A percentile compares a stretch with the other conserved stretches of the same genome.
phyloP scores from a whole-genome alignment of 1,284 basidiomycete species.

The Melampsora americana region DNA sequence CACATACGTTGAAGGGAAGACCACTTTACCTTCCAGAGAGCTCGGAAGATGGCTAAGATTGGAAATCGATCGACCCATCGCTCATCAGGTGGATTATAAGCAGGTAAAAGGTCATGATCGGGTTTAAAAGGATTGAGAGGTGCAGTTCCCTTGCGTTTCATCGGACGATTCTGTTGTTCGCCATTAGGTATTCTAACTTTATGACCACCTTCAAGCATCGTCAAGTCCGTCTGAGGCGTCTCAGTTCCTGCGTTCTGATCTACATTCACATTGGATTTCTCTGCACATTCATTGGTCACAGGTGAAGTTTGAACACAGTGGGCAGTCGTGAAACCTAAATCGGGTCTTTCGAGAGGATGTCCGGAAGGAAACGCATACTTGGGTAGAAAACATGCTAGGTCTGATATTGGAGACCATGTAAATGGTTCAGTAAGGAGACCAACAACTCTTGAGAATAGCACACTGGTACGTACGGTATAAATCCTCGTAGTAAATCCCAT shows the following conservation, averaged over 20 bases:
- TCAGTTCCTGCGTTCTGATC: too few species aligned
- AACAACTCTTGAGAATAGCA: background rate
- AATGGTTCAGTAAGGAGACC: background rate
- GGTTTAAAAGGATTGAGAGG: conserved; percentile 28
- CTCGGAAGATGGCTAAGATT: conserved; percentile 8
- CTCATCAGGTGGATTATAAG: conserved; percentile 32
- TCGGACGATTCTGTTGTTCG: background rate
- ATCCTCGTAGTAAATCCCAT: conserved; percentile 29
- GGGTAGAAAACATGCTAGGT: conserved; percentile 34
- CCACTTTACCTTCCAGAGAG: conserved; percentile 6
- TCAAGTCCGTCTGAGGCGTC: too few species aligned
- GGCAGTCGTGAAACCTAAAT: conserved; percentile 2
- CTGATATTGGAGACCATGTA: background rate
- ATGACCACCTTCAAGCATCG: too few species aligned
- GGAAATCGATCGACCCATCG: conserved; percentile 7
- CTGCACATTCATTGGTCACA: too few species aligned
- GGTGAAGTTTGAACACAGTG: background rate
- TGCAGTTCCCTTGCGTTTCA: background rate
- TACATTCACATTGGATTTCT: background rate
- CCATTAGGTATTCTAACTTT: background rate
- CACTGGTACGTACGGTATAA: conserved; percentile 12
- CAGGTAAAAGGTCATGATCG: conserved; percentile 9
- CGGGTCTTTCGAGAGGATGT: conserved; percentile 16
- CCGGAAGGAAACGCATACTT: conserved; percentile 25
- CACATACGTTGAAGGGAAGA: too few species aligned